A percentile compares a stretch with the other conserved stretches of the same genome.
Conservation (phyloP, 2,329 filamentous ascomycete species). For the Monilinia fructicola region DNA sequence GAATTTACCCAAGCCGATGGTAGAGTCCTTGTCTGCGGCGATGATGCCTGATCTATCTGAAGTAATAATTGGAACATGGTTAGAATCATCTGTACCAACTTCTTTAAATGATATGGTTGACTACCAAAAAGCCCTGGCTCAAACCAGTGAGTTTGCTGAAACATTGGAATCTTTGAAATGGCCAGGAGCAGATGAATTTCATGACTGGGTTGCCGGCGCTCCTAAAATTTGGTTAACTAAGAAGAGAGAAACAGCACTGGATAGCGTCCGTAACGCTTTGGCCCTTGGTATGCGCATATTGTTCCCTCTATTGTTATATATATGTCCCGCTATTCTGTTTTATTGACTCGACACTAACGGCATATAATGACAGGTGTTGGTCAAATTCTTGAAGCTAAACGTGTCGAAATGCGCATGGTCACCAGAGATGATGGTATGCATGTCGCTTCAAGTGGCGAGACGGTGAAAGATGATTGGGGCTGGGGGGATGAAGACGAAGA, state of each 20-base stretch:
- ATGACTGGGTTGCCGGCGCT: slow-evolving; percentile 77
- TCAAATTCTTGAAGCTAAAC: slow-evolving; percentile 69
- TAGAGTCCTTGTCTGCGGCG: slow-evolving; percentile 61
- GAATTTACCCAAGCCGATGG: slow-evolving; percentile 54
- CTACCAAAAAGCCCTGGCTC: slow-evolving; percentile 70
- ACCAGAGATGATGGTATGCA: slow-evolving; percentile 65
- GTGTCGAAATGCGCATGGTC: slow-evolving; percentile 79
- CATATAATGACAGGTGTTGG: slow-evolving; percentile 55
- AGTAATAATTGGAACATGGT: slow-evolving; percentile 69
- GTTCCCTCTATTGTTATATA: background rate
- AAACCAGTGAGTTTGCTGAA: slow-evolving; percentile 63
- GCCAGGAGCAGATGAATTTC: slow-evolving; percentile 60
- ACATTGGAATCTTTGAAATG: slow-evolving; percentile 63
- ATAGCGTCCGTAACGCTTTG: slow-evolving; percentile 69
- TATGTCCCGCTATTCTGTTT: background rate
- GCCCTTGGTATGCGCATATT: slow-evolving; percentile 42
- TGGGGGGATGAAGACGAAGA: slow-evolving; percentile 70
- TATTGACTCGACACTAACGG: background rate
- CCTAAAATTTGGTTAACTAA: slow-evolving; percentile 84
- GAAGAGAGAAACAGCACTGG: slow-evolving; percentile 75
- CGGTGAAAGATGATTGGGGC: slow-evolving; percentile 62
- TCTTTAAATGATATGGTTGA: slow-evolving; percentile 67
- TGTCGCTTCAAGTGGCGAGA: slow-evolving; percentile 54
- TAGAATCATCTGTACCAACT: slow-evolving; percentile 73
- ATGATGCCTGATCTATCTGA: slow-evolving; percentile 70